Evolutionary conservation across 148 eudicot species (phyloP), one percentile per base, ranked within the genome.

Genomic region (Rhododendron ovatum): DNA sequence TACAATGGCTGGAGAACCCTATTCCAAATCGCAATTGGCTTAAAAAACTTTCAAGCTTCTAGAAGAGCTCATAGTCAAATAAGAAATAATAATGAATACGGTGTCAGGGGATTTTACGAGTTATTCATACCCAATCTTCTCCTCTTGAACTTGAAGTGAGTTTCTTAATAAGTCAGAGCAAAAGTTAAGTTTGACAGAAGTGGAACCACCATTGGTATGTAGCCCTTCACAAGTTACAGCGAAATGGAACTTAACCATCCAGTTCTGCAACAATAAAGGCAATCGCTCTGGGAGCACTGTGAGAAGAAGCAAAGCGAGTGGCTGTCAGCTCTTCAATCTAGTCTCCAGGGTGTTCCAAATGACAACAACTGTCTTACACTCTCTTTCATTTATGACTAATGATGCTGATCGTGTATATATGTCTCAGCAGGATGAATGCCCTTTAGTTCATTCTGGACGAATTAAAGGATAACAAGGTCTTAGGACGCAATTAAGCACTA

Each of bases 251-350:
- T 67, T 55, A 47, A 67, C 50, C 55, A 86, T 80, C 79, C 65
- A 80, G 18, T 80, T 75, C 75, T 74, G 50, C 12, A 67, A 69
- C 50, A 86, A 48, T 33, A 80, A 65, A 86, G 79, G 84, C 67
- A 86, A 35, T 48, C 9, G 45, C 37, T 86, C 33, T 69, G 33
- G 87, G 79, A 86, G 76, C 59, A 80, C 84, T 39, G n/a, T 20
- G 50, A 76, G 80, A 76, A 76, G 80, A 84, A 84, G 86, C 82
- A 84, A 53, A 84, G 82, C 50, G 43, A 76, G 86, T 53, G 18
- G 76, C 57, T 78, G 28, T 76, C 37, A 55, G 86, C 81, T 84
- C 86, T 84, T 85, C 82, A 85, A 84, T 84, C 81, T 74, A 78
- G 82, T n/a, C 75, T 78, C 86, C 86, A 37, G 57, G 53, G 63